phyloP scores from a whole-genome alignment of 1,284 basidiomycete species.

The Coniferiporia sulphurascens region DNA sequence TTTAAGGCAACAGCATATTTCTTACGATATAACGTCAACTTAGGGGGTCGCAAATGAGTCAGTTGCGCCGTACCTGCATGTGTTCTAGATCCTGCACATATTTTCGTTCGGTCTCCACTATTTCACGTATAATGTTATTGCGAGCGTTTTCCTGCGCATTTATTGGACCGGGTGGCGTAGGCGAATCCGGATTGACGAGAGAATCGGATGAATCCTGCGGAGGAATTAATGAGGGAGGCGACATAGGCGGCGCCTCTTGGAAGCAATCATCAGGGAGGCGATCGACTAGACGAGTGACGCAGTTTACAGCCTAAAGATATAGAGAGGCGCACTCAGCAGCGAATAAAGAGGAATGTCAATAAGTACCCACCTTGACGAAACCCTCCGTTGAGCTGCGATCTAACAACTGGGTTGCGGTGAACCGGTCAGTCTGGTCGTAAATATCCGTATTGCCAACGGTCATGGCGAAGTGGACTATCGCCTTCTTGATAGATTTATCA shows the following conservation, averaged over 20 bases:
- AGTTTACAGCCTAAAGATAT: constrained; percentile 72
- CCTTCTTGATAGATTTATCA: constrained; percentile 73
- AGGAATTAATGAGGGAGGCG: constrained; percentile 44
- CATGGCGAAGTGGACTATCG: constrained; percentile 77
- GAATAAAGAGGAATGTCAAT: background rate
- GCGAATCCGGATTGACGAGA: constrained; percentile 38
- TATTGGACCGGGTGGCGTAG: constrained; percentile 35
- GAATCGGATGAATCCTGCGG: constrained; percentile 60
- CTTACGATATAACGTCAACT: constrained; percentile 34
- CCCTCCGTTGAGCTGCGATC: constrained; percentile 92
- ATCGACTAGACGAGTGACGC: constrained; percentile 85
- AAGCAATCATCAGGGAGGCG: constrained; percentile 74
- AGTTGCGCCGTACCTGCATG: constrained; percentile 68
- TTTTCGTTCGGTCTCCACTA: constrained; percentile 93
- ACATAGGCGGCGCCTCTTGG: constrained; percentile 56
- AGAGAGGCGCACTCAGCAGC: constrained; percentile 1
- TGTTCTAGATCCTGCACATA: constrained; percentile 98
- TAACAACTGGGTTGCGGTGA: constrained; percentile 86
- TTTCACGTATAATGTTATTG: constrained; percentile 78
- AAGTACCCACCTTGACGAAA: constrained; percentile 77
- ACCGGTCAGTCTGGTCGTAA: constrained; percentile 56
- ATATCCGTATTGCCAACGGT: constrained; percentile 51
- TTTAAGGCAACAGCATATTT: constrained; percentile 80
- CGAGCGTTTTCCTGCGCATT: constrained; percentile 65
- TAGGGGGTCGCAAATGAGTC: constrained; percentile 6